Evolutionary conservation across 2,329 filamentous ascomycete genomes (phyloP).

Genomic region (Orbilia javanica): DNA sequence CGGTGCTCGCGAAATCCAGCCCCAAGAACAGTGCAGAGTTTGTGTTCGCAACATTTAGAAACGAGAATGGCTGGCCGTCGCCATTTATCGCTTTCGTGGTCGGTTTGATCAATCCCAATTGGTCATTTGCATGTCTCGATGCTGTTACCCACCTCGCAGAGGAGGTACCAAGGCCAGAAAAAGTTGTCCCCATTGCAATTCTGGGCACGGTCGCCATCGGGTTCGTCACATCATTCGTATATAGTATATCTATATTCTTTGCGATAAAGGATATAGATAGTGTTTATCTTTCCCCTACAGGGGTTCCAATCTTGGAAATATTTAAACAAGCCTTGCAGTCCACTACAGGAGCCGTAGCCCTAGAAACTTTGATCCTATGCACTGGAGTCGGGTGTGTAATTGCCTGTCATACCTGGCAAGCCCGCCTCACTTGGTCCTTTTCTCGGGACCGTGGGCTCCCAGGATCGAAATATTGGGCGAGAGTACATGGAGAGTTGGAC

Average conservation of each 20-base stretch:
- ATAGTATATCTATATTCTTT: slow-evolving; percentile 70
- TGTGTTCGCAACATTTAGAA: slow-evolving; percentile 70
- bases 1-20: slow-evolving; percentile 68
- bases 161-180: slow-evolving; percentile 69
- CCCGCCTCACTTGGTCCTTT: slow-evolving; percentile 66
- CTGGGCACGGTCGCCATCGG: slow-evolving; percentile 68
- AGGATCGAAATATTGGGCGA: slow-evolving; percentile 64
- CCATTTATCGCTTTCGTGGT: slow-evolving; percentile 70
- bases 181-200: slow-evolving; percentile 62
- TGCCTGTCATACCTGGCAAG: slow-evolving; percentile 62
- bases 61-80: slow-evolving; percentile 70
- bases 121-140: slow-evolving; percentile 68
- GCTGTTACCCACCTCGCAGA: slow-evolving; percentile 69
- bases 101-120: slow-evolving; percentile 69
- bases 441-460: slow-evolving; percentile 67
- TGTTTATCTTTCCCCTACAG: slow-evolving; percentile 66
- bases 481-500: slow-evolving; percentile 64
- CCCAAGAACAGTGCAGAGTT: slow-evolving; percentile 68
- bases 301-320: slow-evolving; percentile 67
- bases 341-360: slow-evolving; percentile 66
- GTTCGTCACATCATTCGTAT: slow-evolving; percentile 69
- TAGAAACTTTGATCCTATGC: slow-evolving; percentile 66
- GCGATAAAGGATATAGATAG: slow-evolving; percentile 68
- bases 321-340: slow-evolving; percentile 67
- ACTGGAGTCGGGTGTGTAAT: slow-evolving; percentile 67